Evolutionary conservation across 1,284 basidiomycete genomes (phyloP).

Genomic region (Leccinum subfulvum): DNA sequence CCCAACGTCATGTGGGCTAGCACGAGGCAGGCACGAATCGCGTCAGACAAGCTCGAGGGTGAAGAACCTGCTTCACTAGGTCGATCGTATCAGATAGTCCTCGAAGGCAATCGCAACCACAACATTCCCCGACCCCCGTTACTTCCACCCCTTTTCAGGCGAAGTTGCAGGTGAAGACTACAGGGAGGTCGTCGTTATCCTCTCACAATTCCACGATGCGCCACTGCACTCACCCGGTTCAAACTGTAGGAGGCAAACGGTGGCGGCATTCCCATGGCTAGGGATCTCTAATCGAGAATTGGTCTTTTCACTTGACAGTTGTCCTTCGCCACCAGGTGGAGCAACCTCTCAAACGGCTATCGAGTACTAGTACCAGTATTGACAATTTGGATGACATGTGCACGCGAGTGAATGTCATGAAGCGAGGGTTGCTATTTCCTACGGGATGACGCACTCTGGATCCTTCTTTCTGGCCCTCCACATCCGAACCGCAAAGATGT

Average conservation of each 20-base stretch:
- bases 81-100: not conserved
- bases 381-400: conserved; percentile 64
- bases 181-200: conserved; percentile 64
- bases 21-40: not conserved
- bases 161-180: conserved; percentile 78
- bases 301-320: conserved; percentile 47
- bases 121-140: conserved; percentile 57
- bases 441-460: conserved; percentile 44
- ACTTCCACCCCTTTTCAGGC: conserved; percentile 54
- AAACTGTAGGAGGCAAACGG: conserved; percentile 48
- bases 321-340: conserved; percentile 45
- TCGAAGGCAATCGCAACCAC: not conserved
- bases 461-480: not conserved
- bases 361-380: conserved; percentile 51
- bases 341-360: conserved; percentile 55
- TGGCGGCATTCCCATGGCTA: conserved; percentile 44
- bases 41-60: too few species aligned
- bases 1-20: not conserved
- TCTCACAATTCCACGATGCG: conserved; percentile 19
- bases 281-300: conserved; percentile 50
- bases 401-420: conserved; percentile 55
- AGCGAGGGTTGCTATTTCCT: conserved; percentile 12
- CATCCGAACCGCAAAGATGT: not conserved
- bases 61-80: not conserved
- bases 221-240: conserved; percentile 48